These are phyloP conservation scores for Pseudogymnoascus sp. DNA, from an alignment of 2,329 filamentous ascomycete genomes.

Conservation along the genomic window DNA sequence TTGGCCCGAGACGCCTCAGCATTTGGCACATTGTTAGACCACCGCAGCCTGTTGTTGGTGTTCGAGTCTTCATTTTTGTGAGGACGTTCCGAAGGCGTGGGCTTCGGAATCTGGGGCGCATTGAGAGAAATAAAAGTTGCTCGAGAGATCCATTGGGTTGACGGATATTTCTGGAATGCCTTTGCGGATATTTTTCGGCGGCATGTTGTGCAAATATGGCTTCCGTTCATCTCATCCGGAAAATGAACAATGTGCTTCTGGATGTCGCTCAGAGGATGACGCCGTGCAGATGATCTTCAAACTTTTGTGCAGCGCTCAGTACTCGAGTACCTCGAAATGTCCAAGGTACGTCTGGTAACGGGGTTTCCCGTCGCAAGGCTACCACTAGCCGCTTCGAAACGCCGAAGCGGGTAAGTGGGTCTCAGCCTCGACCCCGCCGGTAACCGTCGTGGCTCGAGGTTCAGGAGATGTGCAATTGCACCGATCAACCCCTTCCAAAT, in stretches of 20 bases:
- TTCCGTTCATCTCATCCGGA: conserved; percentile 20
- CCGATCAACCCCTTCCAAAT: not conserved
- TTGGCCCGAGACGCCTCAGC: not conserved
- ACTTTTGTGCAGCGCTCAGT: not conserved
- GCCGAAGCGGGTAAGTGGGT: not conserved
- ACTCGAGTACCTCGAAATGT: not conserved
- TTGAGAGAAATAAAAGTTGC: conserved; percentile 24
- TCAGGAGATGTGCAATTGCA: not conserved
- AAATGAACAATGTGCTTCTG: not conserved
- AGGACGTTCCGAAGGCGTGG: not conserved
- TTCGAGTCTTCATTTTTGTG: not conserved
- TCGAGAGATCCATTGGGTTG: conserved; percentile 19
- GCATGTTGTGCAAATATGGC: conserved; percentile 26
- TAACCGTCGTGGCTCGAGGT: not conserved
- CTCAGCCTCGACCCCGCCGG: not conserved
- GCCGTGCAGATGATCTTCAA: not conserved
- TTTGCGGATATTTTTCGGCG: conserved; percentile 17
- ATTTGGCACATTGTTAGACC: not conserved
- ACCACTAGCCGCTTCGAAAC: not conserved
- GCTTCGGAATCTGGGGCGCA: conserved; percentile 12
- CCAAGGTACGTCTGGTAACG: not conserved
- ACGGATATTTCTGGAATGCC: conserved; percentile 14
- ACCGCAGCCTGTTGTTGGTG: not conserved
- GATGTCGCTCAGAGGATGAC: conserved; percentile 1
- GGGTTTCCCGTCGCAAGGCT: conserved; percentile 4